These are phyloP conservation scores for Coemansia biformis DNA, from an alignment of 192 early-diverging fungal genomes.

Conservation along the genomic window DNA sequence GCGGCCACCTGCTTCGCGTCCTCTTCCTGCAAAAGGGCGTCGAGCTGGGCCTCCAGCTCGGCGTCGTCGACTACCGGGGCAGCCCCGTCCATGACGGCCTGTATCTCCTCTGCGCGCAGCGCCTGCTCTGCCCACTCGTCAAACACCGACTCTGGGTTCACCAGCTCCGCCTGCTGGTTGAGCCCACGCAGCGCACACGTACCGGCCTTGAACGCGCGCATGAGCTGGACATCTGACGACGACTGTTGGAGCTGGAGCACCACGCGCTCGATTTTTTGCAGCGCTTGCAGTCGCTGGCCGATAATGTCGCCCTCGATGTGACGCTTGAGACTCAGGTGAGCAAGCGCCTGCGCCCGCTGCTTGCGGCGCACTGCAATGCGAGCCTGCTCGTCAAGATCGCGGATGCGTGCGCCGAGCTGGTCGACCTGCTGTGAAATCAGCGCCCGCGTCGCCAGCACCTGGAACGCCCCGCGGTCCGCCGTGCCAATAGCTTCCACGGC, in stretches of 20 bases:
- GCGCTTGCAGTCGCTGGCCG: conserved; percentile 14
- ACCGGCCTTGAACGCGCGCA: conserved; percentile 25
- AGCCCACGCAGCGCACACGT: conserved; percentile 18
- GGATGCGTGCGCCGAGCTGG: conserved; percentile 14
- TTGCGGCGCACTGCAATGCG: conserved; percentile 7
- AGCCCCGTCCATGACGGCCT: conserved; percentile 7
- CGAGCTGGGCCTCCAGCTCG: conserved; percentile 39
- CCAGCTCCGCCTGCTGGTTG: conserved; percentile 8
- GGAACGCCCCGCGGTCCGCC: conserved; percentile 23
- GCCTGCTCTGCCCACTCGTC: conserved; percentile 35
- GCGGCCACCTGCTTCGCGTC: neutral
- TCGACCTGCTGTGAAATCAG: conserved; percentile 13
- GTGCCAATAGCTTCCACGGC: conserved; percentile 11
- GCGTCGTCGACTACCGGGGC: conserved; percentile 5
- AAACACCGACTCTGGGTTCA: conserved; percentile 7
- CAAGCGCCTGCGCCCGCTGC: conserved; percentile 13
- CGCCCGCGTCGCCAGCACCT: conserved; percentile 15
- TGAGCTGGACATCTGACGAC: conserved; percentile 28
- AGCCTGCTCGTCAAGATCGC: conserved; percentile 12
- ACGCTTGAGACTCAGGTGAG: conserved; percentile 12
- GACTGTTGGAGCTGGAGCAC: conserved; percentile 32
- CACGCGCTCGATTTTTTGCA: conserved; percentile 21
- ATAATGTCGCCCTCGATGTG: conserved; percentile 21
- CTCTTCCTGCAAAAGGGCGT: conserved; percentile 20
- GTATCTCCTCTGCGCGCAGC: conserved; percentile 13